Conservation (phyloP, 495 filamentous ascomycete species). For the Neurospora sp. region DNA sequence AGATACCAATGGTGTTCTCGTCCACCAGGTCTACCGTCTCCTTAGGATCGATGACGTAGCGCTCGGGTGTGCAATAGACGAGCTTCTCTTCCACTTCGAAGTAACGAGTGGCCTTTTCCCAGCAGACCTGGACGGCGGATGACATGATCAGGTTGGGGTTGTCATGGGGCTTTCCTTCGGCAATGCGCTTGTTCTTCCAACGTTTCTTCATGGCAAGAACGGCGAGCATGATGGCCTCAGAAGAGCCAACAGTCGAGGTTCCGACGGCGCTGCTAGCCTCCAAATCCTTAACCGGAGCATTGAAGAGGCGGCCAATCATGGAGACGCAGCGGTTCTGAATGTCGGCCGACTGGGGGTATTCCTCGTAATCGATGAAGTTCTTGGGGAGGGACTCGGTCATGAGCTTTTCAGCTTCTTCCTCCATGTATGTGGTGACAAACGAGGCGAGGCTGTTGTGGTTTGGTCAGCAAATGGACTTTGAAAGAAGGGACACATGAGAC, state of each 20-base stretch:
- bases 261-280: slow-evolving; percentile 55
- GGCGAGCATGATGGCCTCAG: slow-evolving; percentile 84
- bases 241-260: slow-evolving; percentile 76
- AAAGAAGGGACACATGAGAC: not conserved
- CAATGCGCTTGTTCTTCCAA: slow-evolving; percentile 78
- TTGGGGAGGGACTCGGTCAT: slow-evolving; percentile 83
- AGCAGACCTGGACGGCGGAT: slow-evolving; percentile 87
- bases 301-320: slow-evolving; percentile 87
- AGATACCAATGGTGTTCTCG: slow-evolving; percentile 94
- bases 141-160: slow-evolving; percentile 87
- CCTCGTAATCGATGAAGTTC: slow-evolving; percentile 92
- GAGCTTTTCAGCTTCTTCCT: slow-evolving; percentile 83
- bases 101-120: slow-evolving; percentile 93
- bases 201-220: slow-evolving; percentile 91
- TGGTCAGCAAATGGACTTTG: not conserved
- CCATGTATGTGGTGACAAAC: slow-evolving; percentile 87
- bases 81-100: slow-evolving; percentile 88
- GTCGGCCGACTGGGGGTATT: slow-evolving; percentile 80
- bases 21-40: slow-evolving; percentile 77
- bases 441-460: slow-evolving; percentile 48
- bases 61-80: slow-evolving; percentile 69
- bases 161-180: slow-evolving; percentile 62
- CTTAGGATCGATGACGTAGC: slow-evolving; percentile 80
- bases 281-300: slow-evolving; percentile 47
- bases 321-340: slow-evolving; percentile 88